Conservation (phyloP, 2,329 filamentous ascomycete species). For the Nigrograna mackinnonii region DNA sequence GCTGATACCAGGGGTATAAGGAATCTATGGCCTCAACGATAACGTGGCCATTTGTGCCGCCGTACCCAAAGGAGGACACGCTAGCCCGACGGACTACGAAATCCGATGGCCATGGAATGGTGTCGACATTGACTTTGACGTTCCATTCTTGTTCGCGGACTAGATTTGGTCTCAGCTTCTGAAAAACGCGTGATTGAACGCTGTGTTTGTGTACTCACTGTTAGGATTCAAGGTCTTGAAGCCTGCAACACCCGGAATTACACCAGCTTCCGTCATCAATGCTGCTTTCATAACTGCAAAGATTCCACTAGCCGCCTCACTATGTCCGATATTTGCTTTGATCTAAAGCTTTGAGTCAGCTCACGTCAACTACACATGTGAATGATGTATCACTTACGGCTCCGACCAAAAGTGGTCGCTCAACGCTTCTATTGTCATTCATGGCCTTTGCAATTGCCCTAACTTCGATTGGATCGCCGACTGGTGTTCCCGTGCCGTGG, state of each 20-base stretch:
- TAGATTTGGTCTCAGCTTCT: too few relatives aligned
- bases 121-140: constrained; percentile 19
- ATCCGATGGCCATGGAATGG: constrained; percentile 24
- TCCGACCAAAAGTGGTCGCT: constrained; percentile 26
- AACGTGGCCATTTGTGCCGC: constrained; percentile 43
- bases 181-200: too few relatives aligned
- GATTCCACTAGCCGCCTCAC: constrained; percentile 30
- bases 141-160: constrained; percentile 24
- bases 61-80: constrained; percentile 52
- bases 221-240: constrained; percentile 38
- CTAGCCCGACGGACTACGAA: constrained; percentile 44
- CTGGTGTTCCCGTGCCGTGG: constrained; percentile 56
- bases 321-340: constrained; percentile 37
- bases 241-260: constrained; percentile 40
- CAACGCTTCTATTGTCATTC: constrained; percentile 15
- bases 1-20: too few relatives aligned
- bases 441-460: constrained; percentile 25
- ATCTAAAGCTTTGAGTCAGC: too few relatives aligned
- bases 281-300: constrained; percentile 43
- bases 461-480: constrained; percentile 40
- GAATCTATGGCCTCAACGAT: too few relatives aligned
- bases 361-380: too few relatives aligned
- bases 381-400: too few relatives aligned
- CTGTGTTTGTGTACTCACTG: constrained; percentile 25
- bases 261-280: constrained; percentile 44